Base-by-base conservation (phyloP, 192 early-diverging fungal genomes). In the Ambispora gerdemannii region DNA sequence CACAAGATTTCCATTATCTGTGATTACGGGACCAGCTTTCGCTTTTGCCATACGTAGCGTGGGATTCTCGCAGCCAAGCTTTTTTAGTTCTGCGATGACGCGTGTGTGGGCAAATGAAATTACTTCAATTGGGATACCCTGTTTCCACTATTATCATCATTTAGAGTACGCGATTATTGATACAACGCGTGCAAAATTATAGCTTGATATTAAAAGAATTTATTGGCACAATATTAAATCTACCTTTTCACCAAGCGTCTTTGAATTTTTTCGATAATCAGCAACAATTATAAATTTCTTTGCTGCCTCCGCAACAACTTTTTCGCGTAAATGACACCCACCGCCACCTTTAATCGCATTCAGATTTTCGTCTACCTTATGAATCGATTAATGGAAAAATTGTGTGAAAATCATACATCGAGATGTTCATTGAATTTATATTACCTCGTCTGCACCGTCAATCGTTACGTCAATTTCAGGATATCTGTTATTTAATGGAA, bases 331-430 rank as follows among this genome's bases (percentile, higher is more conserved):
- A 58, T 98, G 95, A 58, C 93, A 94, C 28, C 80, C 95, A 60
- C 95, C 95, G 27, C 95, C 95, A 24, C 95, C 94, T 81, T 98
- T 98, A 80, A 98, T 98, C 22, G 87, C 91, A 76, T 96, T 95
- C 70, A 96, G 80, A 69, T 87, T 76, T 13, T 88, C 66, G 71
- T 98, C 95, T 32, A 91, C 87, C 90, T 84, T n/a, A n/a, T n/a
- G n/a, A n/a, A 79, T 4, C 38, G 15, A 43, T 6, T 50, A 65
- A 10, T 15, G 63, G 27, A 4, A 65, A 65, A 35, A 65, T 60
- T 15, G 59, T 55, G 58, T 27, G 7, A n/a, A n/a, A n/a, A n/a
- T n/a, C n/a, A n/a, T n/a, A n/a, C n/a, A n/a, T n/a, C n/a, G 4
- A 34, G 11, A 8, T 73, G 30, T 22, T 24, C 25, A 73, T 32